phyloP scores from a whole-genome alignment of 495 filamentous ascomycete genomes.

The Lindgomyces ingoldianus region DNA sequence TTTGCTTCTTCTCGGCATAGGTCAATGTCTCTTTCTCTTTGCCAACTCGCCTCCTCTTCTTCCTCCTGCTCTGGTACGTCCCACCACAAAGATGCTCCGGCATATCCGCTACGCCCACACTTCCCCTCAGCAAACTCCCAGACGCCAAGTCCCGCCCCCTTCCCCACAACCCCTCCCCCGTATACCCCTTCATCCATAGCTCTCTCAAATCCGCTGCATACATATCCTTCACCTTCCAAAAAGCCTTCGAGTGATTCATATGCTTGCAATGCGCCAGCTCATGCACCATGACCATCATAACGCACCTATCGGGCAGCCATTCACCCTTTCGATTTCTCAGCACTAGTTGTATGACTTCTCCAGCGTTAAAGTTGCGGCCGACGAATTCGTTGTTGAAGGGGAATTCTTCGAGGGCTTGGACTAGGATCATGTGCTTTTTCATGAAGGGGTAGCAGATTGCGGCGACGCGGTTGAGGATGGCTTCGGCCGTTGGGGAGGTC shows the following conservation, averaged over 20 bases:
- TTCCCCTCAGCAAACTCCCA: constrained; percentile 53
- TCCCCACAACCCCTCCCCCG: constrained; percentile 78
- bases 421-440: constrained; percentile 64
- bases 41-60: constrained; percentile 25
- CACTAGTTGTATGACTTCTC: constrained; percentile 80
- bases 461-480: constrained; percentile 74
- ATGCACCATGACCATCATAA: constrained; percentile 88
- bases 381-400: constrained; percentile 72
- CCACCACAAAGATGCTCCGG: constrained; percentile 71
- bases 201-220: constrained; percentile 65
- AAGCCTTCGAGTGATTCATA: constrained; percentile 75
- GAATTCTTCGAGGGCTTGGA: constrained; percentile 77
- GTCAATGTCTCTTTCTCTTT: constrained; percentile 51
- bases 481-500: constrained; percentile 59
- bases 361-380: constrained; percentile 80
- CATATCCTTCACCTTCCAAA: constrained; percentile 70
- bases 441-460: constrained; percentile 77
- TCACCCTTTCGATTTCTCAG: constrained; percentile 60
- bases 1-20: constrained; percentile 64
- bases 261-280: constrained; percentile 75
- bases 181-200: constrained; percentile 66
- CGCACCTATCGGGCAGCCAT: constrained; percentile 74
- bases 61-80: constrained; percentile 61
- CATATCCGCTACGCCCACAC: constrained; percentile 54
- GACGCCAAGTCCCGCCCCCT: constrained; percentile 60